Percentiles rank a stretch among this genome's conserved stretches.
Evolutionary conservation across 495 filamentous ascomycete genomes (phyloP).

Genomic region (Poronia punctata): DNA sequence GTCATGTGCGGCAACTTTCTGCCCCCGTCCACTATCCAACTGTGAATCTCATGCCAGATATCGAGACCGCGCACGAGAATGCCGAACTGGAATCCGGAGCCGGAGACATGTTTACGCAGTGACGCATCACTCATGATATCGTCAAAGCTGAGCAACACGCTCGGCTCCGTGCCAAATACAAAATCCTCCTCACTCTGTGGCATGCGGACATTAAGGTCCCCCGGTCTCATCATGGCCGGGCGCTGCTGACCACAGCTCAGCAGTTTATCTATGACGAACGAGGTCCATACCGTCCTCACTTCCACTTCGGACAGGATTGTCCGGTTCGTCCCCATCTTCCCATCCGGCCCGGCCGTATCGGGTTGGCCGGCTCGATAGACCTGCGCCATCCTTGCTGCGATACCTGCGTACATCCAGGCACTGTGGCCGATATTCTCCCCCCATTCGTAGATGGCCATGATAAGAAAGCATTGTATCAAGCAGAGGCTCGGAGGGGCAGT

Average conservation of each 20-base stretch:
- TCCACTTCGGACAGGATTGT: conserved; percentile 1
- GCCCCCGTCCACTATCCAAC: conserved; percentile 7
- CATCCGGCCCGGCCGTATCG: conserved; percentile 1
- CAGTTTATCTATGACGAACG: conserved; percentile 4
- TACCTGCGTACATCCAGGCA: conserved; percentile 4
- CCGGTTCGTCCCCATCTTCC: not conserved
- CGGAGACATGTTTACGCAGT: conserved; percentile 1
- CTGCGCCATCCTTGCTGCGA: conserved; percentile 6
- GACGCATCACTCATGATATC: not conserved
- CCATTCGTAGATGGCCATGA: conserved; percentile 10
- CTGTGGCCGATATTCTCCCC: conserved; percentile 2
- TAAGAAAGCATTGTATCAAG: conserved; percentile 7
- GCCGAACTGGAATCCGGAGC: conserved; percentile 5
- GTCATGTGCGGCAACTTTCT: conserved; percentile 4
- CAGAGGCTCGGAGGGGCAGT: conserved; percentile 3
- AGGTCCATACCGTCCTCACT: conserved; percentile 6
- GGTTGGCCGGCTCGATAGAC: conserved; percentile 6
- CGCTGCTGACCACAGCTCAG: conserved; percentile 5
- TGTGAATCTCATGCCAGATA: conserved; percentile 7
- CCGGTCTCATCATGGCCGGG: conserved; percentile 3
- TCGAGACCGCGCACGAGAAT: conserved; percentile 2
- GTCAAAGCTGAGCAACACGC: not conserved
- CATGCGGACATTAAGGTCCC: conserved; percentile 6
- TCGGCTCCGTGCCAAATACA: conserved; percentile 1
- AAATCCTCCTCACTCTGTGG: conserved; percentile 3